A percentile compares a stretch with the other conserved stretches of the same genome.
phyloP scores from a whole-genome alignment of 495 filamentous ascomycete species.

The Thermothielavioides terrestris region DNA sequence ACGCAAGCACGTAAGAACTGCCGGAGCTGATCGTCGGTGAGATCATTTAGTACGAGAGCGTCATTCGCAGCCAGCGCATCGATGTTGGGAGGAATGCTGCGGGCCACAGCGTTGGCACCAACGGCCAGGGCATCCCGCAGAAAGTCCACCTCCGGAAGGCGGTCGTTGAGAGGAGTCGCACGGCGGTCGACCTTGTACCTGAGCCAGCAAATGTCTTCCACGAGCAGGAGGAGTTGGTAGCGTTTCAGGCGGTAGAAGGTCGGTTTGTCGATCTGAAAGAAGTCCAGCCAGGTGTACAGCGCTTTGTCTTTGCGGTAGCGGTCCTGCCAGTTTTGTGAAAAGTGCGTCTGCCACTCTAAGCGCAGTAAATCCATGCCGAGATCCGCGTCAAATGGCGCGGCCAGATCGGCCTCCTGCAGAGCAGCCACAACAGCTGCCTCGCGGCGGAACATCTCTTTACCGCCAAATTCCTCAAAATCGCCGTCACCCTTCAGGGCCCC shows the following conservation, averaged over 20 bases:
- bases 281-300: constrained; percentile 10
- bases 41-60: neutral
- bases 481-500: neutral
- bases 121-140: neutral
- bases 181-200: neutral
- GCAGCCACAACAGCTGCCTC: neutral
- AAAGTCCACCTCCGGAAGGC: neutral
- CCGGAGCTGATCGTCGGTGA: neutral
- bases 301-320: neutral
- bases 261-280: neutral
- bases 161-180: neutral
- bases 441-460: neutral
- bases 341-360: neutral
- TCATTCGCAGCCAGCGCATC: neutral
- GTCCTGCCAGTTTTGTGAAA: neutral
- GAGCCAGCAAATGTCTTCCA: constrained; percentile 5
- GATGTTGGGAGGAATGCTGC: neutral
- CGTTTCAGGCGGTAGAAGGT: neutral
- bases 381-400: neutral
- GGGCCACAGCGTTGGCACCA: neutral
- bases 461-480: neutral
- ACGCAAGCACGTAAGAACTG: neutral
- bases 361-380: neutral
- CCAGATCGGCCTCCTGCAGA: neutral
- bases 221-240: neutral